These are phyloP conservation scores for Reutealis trisperma DNA, from an alignment of 345 rosid species.

Conservation along the genomic window DNA sequence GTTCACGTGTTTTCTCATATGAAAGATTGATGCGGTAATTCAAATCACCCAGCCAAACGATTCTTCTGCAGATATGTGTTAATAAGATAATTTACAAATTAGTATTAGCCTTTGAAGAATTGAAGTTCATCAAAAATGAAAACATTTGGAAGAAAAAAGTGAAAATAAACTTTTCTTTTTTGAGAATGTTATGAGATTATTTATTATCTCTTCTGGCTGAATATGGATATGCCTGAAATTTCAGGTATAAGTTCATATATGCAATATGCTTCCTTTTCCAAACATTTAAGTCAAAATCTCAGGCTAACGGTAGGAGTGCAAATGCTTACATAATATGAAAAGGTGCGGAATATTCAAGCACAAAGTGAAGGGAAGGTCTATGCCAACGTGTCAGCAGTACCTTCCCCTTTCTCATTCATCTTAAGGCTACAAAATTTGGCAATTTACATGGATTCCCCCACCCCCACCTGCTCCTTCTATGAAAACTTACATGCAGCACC, in stretches of 20 bases:
- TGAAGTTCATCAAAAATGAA: neutral
- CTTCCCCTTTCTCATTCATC: neutral
- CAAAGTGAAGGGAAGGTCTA: neutral
- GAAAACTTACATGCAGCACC: neutral
- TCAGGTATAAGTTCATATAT: neutral
- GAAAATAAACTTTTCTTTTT: neutral
- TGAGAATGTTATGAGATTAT: neutral
- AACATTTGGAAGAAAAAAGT: neutral
- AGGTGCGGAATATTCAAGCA: neutral
- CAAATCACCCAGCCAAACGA: slow-evolving; percentile 93
- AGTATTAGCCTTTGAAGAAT: neutral
- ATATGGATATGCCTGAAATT: neutral
- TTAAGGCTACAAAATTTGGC: neutral
- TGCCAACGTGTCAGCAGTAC: neutral
- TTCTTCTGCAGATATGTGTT: slow-evolving; percentile 52
- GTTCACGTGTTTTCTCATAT: slow-evolving; percentile 62
- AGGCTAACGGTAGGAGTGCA: neutral
- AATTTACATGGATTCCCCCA: neutral
- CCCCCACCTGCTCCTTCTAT: neutral
- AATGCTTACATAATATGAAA: neutral
- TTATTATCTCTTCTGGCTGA: neutral
- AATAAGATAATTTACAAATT: neutral
- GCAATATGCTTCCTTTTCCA: neutral
- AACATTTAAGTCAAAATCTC: neutral
- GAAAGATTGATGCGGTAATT: slow-evolving; percentile 82